Evolutionary conservation across 1,284 basidiomycete species (phyloP).

Genomic region (Jaminaea rosea): DNA sequence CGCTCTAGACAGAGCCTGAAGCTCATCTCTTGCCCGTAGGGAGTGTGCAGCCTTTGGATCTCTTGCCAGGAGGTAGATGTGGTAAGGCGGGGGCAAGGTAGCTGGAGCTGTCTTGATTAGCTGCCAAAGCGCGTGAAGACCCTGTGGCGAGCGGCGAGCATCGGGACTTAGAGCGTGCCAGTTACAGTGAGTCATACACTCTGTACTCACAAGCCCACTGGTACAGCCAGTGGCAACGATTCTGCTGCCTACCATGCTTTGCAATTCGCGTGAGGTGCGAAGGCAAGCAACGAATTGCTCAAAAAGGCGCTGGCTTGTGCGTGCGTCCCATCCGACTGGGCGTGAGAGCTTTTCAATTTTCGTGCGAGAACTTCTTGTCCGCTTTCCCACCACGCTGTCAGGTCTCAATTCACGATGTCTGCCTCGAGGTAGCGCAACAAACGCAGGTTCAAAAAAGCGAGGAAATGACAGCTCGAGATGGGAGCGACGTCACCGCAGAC

Average conservation of each 20-base stretch:
- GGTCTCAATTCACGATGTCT: neutral
- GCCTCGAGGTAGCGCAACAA: too few species aligned
- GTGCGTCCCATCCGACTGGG: too few species aligned
- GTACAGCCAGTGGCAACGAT: slow-evolving; percentile 1
- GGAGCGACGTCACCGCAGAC: too few species aligned
- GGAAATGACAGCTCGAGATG: too few species aligned
- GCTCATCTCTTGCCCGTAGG: neutral
- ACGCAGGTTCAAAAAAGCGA: too few species aligned
- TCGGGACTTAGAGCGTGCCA: neutral
- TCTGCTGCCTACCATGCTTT: neutral
- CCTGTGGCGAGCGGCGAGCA: neutral
- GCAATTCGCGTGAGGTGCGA: neutral
- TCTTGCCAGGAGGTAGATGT: neutral
- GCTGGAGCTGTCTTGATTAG: neutral
- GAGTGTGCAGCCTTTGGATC: neutral
- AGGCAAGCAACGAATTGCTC: neutral
- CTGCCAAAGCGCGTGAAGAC: neutral
- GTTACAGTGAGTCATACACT: neutral
- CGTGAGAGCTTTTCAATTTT: too few species aligned
- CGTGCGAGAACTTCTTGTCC: too few species aligned
- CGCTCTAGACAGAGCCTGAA: neutral
- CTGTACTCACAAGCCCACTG: neutral
- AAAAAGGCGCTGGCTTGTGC: too few species aligned
- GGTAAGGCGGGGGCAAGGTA: neutral
- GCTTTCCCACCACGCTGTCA: too few species aligned